Conservation (phyloP, 169 alveolate species). For the Plasmodium inui region DNA sequence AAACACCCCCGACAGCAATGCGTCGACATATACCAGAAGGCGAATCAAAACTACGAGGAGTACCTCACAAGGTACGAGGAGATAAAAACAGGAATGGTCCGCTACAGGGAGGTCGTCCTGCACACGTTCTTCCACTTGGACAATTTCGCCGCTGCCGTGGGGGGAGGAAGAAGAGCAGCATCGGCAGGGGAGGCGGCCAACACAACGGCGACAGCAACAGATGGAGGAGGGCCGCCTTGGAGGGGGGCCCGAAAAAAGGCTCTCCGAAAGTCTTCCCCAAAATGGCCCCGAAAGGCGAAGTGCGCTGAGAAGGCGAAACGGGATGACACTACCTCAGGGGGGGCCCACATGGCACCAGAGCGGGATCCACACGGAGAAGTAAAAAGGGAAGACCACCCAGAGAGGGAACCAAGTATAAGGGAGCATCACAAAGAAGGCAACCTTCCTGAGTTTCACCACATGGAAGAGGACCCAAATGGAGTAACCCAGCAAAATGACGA, state of each 20-base stretch:
- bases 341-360: background rate
- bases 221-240: background rate
- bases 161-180: background rate
- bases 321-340: background rate
- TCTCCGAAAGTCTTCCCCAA: background rate
- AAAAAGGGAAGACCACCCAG: background rate
- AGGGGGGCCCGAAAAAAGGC: background rate
- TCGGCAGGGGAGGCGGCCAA: background rate
- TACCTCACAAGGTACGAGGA: conserved; percentile 22
- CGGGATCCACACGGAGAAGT: background rate
- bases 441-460: background rate
- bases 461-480: background rate
- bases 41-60: conserved; percentile 27
- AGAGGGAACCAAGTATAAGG: background rate
- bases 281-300: background rate
- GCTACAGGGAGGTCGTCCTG: conserved; percentile 12
- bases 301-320: background rate
- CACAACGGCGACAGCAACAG: background rate
- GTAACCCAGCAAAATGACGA: background rate
- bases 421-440: background rate
- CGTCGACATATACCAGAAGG: background rate
- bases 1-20: background rate
- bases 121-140: conserved; percentile 5
- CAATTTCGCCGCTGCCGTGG: background rate
- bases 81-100: background rate